Evolutionary conservation across 179 eudicot genomes (phyloP).

Genomic region (Carnegiea gigantea): DNA sequence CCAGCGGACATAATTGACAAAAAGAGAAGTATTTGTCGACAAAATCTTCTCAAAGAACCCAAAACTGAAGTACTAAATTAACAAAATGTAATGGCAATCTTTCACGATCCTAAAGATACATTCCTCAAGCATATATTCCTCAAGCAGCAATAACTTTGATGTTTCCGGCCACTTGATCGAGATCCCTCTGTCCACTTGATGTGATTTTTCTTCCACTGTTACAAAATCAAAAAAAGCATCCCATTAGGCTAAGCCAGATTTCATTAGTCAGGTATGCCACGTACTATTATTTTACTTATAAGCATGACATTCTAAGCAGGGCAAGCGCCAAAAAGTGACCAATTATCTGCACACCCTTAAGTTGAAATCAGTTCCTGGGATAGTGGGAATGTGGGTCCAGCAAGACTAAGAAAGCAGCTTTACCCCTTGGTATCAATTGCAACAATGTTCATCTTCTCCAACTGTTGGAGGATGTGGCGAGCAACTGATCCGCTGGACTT

Average conservation of each 20-base stretch:
- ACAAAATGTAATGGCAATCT: not conserved
- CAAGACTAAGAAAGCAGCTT: constrained; percentile 23
- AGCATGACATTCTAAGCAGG: not conserved
- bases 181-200: constrained; percentile 68
- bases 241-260: not conserved
- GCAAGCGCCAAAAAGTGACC: no score
- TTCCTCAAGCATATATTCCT: not conserved
- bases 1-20: not conserved
- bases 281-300: no score
- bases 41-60: not conserved
- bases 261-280: not conserved
- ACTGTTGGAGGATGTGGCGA: constrained; percentile 70
- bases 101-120: not conserved
- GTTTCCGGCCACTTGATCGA: constrained; percentile 72
- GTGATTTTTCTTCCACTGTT: constrained; percentile 70
- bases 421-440: constrained; percentile 72
- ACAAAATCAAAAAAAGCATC: not conserved
- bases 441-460: constrained; percentile 54
- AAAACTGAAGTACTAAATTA: not conserved
- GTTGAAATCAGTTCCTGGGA: no score
- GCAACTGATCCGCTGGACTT: constrained; percentile 74
- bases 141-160: not conserved
- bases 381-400: no score
- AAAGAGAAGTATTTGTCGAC: not conserved
- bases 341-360: not conserved